Base-by-base conservation (phyloP, 2,329 filamentous ascomycete species). In the Alternaria longipes region DNA sequence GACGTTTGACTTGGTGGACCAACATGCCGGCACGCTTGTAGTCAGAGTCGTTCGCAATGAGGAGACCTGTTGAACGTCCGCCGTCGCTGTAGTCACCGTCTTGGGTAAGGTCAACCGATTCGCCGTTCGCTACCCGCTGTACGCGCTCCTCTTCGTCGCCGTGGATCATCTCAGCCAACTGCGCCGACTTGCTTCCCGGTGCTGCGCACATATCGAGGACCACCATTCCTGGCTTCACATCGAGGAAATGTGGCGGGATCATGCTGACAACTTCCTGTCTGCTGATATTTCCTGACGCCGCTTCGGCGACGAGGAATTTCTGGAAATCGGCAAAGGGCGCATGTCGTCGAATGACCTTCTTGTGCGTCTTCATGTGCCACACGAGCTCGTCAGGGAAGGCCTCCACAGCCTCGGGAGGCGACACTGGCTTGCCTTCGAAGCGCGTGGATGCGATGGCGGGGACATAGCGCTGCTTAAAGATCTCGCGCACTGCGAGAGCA, bases 241-340 rank as follows among this genome's bases (percentile, higher is more conserved):
- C 94, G 84, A 99, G 91, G 71, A 98, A 85, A 70, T 98, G 86
- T 26, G 95, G 95, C 26, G 95, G 95, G 65, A 99, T 98, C 95
- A 99, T 99, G 83, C 93, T 97, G 74, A 99, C 95, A 45, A 97
- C 91, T 82, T 99, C 95, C 81, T 99, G 95, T 73, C 95, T 89
- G 80, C 92, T 97, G 74, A 99, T 98, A 79, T 98, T 99, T 73
- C 95, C 95, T 22, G 98, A 93, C 58, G 91, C 93, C 4, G 95
- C 97, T 84, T 99, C 95, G 54, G 94, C 96, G 51, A 99, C 95
- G 52, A 99, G 86, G 83, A 97, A 99, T 78, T 96, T 97, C 79
- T 99, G 95, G 81, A 99, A 98, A 28, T 92, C 91, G 51, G 93
- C 90, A 78, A 99, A 99, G 3, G 95, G 95, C 36, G 92, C 89